Evolutionary conservation across 2,329 filamentous ascomycete genomes (phyloP), one percentile per base, ranked within the genome.

Genomic region (Fusarium udum): DNA sequence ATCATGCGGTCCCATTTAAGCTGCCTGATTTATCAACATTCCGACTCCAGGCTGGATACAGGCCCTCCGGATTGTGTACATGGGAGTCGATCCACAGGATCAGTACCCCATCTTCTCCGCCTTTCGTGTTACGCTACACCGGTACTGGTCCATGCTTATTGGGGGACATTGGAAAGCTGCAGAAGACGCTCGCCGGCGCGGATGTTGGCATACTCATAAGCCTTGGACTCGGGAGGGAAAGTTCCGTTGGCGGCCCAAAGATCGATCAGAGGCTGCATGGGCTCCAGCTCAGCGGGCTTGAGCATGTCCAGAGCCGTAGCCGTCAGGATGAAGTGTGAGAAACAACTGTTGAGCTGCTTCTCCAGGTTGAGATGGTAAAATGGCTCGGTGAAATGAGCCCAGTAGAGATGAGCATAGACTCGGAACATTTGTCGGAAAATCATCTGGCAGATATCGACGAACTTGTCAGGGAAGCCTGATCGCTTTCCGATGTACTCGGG

Each of bases 401-500:
- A 98, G 87, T 99, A 99, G 69, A 99, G 91, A 83, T 99, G 96
- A 53, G 96, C 92, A 80, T 99, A 99, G 77, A 98, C 95, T 67
- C 96, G 93, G 87, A 99, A 98, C 92, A 99, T 98, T 84, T 98
- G 96, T 78, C 95, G 93, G 86, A 98, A 95, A 79, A 98, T 96
- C 74, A 92, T 92, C 86, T 97, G 95, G 86, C 95, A 96, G 76
- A 97, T 95, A 70, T 92, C 90, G 77, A 95, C 88, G 82, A 98
- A 98, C 75, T 94, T 93, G 73, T 93, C 90, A 6, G 96, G 96
- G 83, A 99, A 99, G 8, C 95, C 95, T 69, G 93, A 96, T 52
- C 93, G 90, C 85, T 97, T 97, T 78, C 96, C 96, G 64, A 97
- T 88, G 93, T 95, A 98, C 69, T 92, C 90, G 28, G 83, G 84